A percentile compares a stretch with the other conserved stretches of the same genome.
Evolutionary conservation across 2,329 filamentous ascomycete genomes (phyloP).

Genomic region (Phoma sp.): DNA sequence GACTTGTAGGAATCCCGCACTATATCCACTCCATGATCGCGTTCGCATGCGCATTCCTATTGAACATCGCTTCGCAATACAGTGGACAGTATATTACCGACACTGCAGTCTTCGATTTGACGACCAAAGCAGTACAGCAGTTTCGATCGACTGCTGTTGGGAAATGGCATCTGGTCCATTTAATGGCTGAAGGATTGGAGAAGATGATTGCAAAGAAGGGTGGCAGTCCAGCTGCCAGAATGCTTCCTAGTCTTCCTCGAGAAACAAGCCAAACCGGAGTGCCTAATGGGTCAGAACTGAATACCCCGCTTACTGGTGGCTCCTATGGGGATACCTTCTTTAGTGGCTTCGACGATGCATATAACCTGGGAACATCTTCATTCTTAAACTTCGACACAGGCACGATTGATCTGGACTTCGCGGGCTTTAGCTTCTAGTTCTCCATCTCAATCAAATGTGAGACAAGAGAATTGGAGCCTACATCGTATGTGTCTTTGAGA

Average conservation of each 20-base stretch:
- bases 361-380: conserved; percentile 30
- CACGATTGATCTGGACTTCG: conserved; percentile 33
- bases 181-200: conserved; percentile 58
- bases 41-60: conserved; percentile 61
- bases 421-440: conserved; percentile 28
- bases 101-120: conserved; percentile 49
- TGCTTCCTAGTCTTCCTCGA: conserved; percentile 3
- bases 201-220: conserved; percentile 45
- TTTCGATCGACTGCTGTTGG: conserved; percentile 54
- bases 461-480: not conserved
- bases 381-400: conserved; percentile 40
- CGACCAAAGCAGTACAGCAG: conserved; percentile 48
- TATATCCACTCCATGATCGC: conserved; percentile 63
- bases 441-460: not conserved
- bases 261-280: conserved; percentile 14
- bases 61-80: conserved; percentile 57
- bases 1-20: conserved; percentile 56
- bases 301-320: conserved; percentile 14
- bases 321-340: conserved; percentile 23
- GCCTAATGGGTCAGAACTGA: conserved; percentile 17
- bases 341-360: conserved; percentile 32
- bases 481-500: not conserved
- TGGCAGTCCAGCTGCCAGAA: conserved; percentile 11
- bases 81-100: conserved; percentile 50
- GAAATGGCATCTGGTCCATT: conserved; percentile 56